These are phyloP conservation scores for Spencermartinsiella ligniputridi DNA, from an alignment of 1,139 yeast species.

Conservation along the genomic window DNA sequence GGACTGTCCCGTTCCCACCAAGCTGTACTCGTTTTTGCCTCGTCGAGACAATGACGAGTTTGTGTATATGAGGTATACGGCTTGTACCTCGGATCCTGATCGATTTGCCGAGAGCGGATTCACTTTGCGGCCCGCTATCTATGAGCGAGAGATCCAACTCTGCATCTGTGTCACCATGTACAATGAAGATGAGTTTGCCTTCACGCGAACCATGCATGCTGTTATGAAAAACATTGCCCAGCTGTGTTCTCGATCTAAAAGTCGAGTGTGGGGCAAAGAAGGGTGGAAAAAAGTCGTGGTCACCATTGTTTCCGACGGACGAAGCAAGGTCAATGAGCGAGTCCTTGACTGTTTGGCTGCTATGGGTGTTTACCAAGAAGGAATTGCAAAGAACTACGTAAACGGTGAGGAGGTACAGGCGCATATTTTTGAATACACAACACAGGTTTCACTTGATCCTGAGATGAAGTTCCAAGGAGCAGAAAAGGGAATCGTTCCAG, in stretches of 20 bases:
- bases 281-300: constrained; percentile 96
- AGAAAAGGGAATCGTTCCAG: constrained; percentile 85
- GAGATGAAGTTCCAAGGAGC: constrained; percentile 76
- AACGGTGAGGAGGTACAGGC: constrained; percentile 88
- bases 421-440: constrained; percentile 89
- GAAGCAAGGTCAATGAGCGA: constrained; percentile 77
- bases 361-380: constrained; percentile 94
- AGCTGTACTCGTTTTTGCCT: constrained; percentile 71
- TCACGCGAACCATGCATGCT: constrained; percentile 90
- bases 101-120: constrained; percentile 77
- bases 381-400: constrained; percentile 89
- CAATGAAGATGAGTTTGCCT: constrained; percentile 83
- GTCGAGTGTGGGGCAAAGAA: constrained; percentile 89
- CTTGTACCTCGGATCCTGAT: constrained; percentile 88
- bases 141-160: constrained; percentile 83
- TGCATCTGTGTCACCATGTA: constrained; percentile 93
- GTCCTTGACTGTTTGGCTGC: constrained; percentile 85
- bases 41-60: constrained; percentile 87
- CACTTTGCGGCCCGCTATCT: constrained; percentile 75
- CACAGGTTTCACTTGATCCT: constrained; percentile 82
- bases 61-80: constrained; percentile 90
- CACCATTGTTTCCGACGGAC: constrained; percentile 85
- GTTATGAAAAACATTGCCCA: constrained; percentile 90
- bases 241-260: constrained; percentile 70
- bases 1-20: constrained; percentile 91